Evolutionary conservation across 164 flowering plant genomes (phyloP), one percentile per base, ranked within the genome.

Genomic region (Aristolochia contorta): DNA sequence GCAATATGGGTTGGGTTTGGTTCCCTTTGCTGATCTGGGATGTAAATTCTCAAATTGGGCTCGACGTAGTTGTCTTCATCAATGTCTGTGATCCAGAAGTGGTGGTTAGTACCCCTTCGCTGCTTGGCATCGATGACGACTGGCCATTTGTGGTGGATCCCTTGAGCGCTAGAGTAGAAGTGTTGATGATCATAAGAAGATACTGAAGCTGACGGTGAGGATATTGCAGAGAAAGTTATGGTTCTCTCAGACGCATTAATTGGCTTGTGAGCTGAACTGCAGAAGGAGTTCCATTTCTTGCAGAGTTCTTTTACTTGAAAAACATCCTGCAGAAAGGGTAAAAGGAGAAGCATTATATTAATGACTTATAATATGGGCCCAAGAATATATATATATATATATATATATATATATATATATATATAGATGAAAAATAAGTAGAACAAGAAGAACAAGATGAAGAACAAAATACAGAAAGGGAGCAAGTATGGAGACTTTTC

Each of bases 271-370:
- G 66, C 63, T 54, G 93, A 77, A 58, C 57, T 78, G 79, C 95
- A 80, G 45, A 70, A 68, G 59, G 83, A 75, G 76, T 84, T 84
- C 96, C 96, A 81, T 72, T 72, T 75, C 64, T 65, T 65, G 74
- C 76, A 72, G 20, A 75, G 75, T 49, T 87, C 84, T 69, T 65
- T 74, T 25, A 81, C 67, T 69, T 74, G 69, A 46, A 77, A 73
- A 72, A 69, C 74, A 50, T 81, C 82, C 95, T 86, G 80, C 3
- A 27, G 3, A 30, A 20, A 32, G 9, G 47, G 47, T 59, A 54
- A 52, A 58, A 12, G 30, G 48, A 49, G 32, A 56, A 13, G 10
- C 6, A 25, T 25, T 8, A 14, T n/a, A n/a, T n/a, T n/a, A n/a
- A n/a, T n/a, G n/a, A n/a, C n/a, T n/a, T n/a, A n/a, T n/a, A n/a